These are phyloP conservation scores for Alternaria ethzedia DNA, from an alignment of 2,329 filamentous ascomycete species.

Conservation along the genomic window DNA sequence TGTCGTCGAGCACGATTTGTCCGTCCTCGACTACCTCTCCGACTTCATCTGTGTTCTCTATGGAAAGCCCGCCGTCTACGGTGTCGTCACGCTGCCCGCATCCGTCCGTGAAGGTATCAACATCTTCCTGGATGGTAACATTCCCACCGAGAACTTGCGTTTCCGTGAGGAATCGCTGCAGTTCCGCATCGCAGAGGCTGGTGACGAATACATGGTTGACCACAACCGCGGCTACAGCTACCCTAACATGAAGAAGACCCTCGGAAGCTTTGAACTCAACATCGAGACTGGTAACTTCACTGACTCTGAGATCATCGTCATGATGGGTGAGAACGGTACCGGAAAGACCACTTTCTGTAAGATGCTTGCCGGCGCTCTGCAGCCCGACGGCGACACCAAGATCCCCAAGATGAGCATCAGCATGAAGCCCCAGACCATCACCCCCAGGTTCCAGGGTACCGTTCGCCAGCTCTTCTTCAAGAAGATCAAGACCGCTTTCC, in stretches of 20 bases:
- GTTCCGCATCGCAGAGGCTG: slow-evolving; percentile 89
- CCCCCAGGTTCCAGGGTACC: slow-evolving; percentile 95
- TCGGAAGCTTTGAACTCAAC: slow-evolving; percentile 83
- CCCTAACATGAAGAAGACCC: slow-evolving; percentile 89
- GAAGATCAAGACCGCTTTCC: slow-evolving; percentile 96
- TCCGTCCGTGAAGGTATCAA: slow-evolving; percentile 99
- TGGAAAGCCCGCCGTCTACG: slow-evolving; percentile 92
- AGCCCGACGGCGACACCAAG: slow-evolving; percentile 80
- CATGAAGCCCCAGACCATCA: slow-evolving; percentile 99
- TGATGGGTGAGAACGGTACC: slow-evolving; percentile 99
- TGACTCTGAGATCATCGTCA: slow-evolving; percentile 97
- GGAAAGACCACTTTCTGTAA: slow-evolving; percentile 99
- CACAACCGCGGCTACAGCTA: slow-evolving; percentile 86
- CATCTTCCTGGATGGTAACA: slow-evolving; percentile 97
- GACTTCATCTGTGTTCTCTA: slow-evolving; percentile 99
- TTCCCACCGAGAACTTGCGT: slow-evolving; percentile 96
- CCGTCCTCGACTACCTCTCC: slow-evolving; percentile 96
- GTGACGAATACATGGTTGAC: slow-evolving; percentile 86
- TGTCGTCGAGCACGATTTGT: slow-evolving; percentile 98
- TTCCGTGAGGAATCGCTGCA: slow-evolving; percentile 97
- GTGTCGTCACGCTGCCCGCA: slow-evolving; percentile 93
- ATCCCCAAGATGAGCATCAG: slow-evolving; percentile 95
- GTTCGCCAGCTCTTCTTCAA: slow-evolving; percentile 99
- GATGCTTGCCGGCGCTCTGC: slow-evolving; percentile 89
- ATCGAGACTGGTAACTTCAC: slow-evolving; percentile 89